Percentiles rank a stretch among this genome's conserved stretches.
These are phyloP conservation scores for Miscanthus lutarioriparius DNA, from an alignment of 176 grass and related monocot species.

Conservation along the genomic window DNA sequence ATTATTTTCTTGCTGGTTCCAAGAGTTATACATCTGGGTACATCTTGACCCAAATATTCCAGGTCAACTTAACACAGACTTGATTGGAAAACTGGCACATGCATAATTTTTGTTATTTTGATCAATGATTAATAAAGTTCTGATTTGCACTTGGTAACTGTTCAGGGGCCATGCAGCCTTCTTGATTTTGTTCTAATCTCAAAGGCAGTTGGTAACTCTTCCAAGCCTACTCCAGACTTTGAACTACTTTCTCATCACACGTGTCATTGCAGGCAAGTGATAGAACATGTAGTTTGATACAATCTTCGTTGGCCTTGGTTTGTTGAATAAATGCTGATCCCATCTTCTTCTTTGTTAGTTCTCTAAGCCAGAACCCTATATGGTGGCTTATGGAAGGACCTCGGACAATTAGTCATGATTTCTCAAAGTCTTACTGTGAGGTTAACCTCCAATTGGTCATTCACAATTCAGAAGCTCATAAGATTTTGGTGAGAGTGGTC, in stretches of 20 bases:
- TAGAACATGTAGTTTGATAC: slow-evolving; percentile 33
- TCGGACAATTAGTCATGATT: slow-evolving; percentile 73
- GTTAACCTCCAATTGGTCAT: slow-evolving; percentile 61
- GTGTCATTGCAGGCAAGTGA: slow-evolving; percentile 89
- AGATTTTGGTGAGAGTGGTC: slow-evolving; percentile 50
- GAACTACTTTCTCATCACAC: slow-evolving; percentile 65
- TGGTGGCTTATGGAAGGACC: slow-evolving; percentile 86
- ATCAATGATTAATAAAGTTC: slow-evolving; percentile 9
- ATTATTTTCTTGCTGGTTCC: slow-evolving; percentile 15
- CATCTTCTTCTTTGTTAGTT: slow-evolving; percentile 54
- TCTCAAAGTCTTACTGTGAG: slow-evolving; percentile 74
- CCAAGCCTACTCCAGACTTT: slow-evolving; percentile 34
- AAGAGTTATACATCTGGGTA: background rate
- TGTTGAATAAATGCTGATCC: slow-evolving; percentile 9
- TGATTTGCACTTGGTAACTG: slow-evolving; percentile 26
- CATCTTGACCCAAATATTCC: background rate
- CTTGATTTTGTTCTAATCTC: slow-evolving; percentile 94
- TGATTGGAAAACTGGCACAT: slow-evolving; percentile 2
- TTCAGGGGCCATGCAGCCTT: slow-evolving; percentile 65
- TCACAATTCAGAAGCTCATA: slow-evolving; percentile 55
- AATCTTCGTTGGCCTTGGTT: slow-evolving; percentile 15
- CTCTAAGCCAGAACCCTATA: slow-evolving; percentile 56
- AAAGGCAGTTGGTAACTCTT: slow-evolving; percentile 52
- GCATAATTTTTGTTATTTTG: background rate
- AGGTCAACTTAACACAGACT: slow-evolving; percentile 1